phyloP scores from a whole-genome alignment of 2,329 filamentous ascomycete species.

The Chrysoporthe puriensis region DNA sequence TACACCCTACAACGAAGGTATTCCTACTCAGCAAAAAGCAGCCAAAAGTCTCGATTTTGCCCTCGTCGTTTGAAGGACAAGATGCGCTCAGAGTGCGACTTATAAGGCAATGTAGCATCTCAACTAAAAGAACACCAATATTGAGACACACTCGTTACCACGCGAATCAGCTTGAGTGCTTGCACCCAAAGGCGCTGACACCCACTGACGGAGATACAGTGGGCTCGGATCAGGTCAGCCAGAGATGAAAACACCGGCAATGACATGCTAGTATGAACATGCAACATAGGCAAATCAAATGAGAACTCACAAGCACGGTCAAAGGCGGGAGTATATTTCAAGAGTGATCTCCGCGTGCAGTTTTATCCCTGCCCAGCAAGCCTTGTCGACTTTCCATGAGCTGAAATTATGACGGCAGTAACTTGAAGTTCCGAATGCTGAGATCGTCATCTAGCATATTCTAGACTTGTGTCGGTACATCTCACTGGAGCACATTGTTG shows the following conservation, averaged over 20 bases:
- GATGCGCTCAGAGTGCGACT: neutral
- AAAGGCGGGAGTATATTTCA: neutral
- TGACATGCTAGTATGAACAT: neutral
- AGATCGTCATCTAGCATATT: neutral
- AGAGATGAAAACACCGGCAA: neutral
- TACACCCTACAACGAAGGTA: neutral
- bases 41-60: too few species aligned
- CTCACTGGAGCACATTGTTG: slow-evolving; percentile 26
- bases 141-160: neutral
- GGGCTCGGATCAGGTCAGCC: neutral
- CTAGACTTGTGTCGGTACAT: too few species aligned
- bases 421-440: neutral
- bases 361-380: neutral
- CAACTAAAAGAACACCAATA: neutral
- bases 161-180: neutral
- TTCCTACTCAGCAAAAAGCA: neutral
- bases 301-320: neutral
- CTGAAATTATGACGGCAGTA: neutral
- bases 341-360: too few species aligned
- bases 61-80: neutral
- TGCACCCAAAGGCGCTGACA: neutral
- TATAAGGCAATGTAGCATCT: neutral
- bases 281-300: too few species aligned
- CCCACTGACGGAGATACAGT: neutral
- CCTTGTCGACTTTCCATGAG: neutral